Evolutionary conservation across 2,329 filamentous ascomycete species (phyloP).

Genomic region (Salinomyces thailandicus): DNA sequence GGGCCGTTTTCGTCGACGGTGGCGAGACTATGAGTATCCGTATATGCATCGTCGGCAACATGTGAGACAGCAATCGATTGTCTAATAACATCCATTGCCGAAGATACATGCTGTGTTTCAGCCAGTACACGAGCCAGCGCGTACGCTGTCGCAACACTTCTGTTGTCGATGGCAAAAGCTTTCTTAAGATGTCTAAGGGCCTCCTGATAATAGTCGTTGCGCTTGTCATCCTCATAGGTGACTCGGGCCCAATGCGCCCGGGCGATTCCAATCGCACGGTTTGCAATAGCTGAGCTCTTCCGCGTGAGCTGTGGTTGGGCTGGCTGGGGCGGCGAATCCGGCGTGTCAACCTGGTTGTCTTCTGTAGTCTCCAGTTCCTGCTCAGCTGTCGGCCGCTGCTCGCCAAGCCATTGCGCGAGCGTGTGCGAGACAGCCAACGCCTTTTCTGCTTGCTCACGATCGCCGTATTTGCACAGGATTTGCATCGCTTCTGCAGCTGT

Average conservation of each 20-base stretch:
- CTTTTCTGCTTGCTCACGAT: slow-evolving; percentile 63
- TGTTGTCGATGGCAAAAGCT: slow-evolving; percentile 39
- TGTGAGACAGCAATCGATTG: slow-evolving; percentile 54
- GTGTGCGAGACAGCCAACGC: slow-evolving; percentile 60
- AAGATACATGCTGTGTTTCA: slow-evolving; percentile 69
- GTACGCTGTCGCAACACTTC: slow-evolving; percentile 58
- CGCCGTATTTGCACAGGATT: slow-evolving; percentile 73
- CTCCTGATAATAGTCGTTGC: slow-evolving; percentile 64
- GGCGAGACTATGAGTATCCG: not conserved
- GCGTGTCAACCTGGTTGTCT: slow-evolving; percentile 19
- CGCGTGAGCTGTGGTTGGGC: slow-evolving; percentile 40
- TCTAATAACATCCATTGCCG: slow-evolving; percentile 75
- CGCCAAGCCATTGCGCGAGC: slow-evolving; percentile 65
- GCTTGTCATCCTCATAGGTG: slow-evolving; percentile 61
- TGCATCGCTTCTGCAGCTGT: slow-evolving; percentile 72
- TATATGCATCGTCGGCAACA: slow-evolving; percentile 12
- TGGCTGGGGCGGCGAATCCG: not conserved
- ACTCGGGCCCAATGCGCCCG: slow-evolving; percentile 78
- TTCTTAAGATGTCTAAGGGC: slow-evolving; percentile 67
- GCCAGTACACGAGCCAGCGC: slow-evolving; percentile 76
- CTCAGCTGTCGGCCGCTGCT: slow-evolving; percentile 34
- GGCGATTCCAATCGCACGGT: slow-evolving; percentile 75
- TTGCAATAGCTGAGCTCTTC: slow-evolving; percentile 56
- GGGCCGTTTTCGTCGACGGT: not conserved
- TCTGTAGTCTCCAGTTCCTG: slow-evolving; percentile 11